Percentiles rank a stretch among this genome's conserved stretches.
phyloP scores from a whole-genome alignment of 768 basidiomycete species.

The Chalciporus pseudorubinellus region DNA sequence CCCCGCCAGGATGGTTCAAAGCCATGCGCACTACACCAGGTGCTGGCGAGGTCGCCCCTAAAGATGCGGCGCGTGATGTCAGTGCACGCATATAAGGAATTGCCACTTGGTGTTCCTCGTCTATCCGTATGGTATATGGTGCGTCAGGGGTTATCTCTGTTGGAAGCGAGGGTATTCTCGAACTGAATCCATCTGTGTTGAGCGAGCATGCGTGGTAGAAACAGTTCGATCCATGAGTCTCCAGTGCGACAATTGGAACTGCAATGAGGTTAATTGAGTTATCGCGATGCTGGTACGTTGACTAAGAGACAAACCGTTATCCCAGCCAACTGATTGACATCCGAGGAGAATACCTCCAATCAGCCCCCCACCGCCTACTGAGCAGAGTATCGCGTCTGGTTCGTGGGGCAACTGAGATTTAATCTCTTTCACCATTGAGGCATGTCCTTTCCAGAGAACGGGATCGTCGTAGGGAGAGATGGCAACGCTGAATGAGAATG shows the following conservation, averaged over 20 bases:
- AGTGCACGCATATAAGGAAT: slow-evolving; percentile 58
- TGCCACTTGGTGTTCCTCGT: slow-evolving; percentile 43
- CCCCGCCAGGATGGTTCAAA: slow-evolving; percentile 52
- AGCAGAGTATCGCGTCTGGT: slow-evolving; percentile 75
- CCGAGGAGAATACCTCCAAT: slow-evolving; percentile 68
- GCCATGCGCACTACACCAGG: slow-evolving; percentile 64
- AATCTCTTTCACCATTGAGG: slow-evolving; percentile 71
- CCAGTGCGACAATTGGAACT: slow-evolving; percentile 67
- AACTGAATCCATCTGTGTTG: slow-evolving; percentile 40
- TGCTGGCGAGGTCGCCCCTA: slow-evolving; percentile 68
- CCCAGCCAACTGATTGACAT: slow-evolving; percentile 64
- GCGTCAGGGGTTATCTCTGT: slow-evolving; percentile 21
- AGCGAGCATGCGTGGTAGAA: slow-evolving; percentile 70
- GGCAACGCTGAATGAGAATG: slow-evolving; percentile 46
- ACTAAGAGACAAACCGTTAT: slow-evolving; percentile 48
- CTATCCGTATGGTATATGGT: slow-evolving; percentile 44
- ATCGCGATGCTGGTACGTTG: neutral
- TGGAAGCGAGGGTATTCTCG: slow-evolving; percentile 33
- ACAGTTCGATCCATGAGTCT: slow-evolving; percentile 71
- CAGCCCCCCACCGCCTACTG: slow-evolving; percentile 74
- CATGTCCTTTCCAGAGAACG: slow-evolving; percentile 71
- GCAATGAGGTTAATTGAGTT: slow-evolving; percentile 2
- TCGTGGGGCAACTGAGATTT: slow-evolving; percentile 47
- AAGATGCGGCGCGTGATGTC: slow-evolving; percentile 64
- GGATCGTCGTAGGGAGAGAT: slow-evolving; percentile 73